Evolutionary conservation across 768 basidiomycete genomes (phyloP), one percentile per base, ranked within the genome.

Genomic region (Lentinula sp.): DNA sequence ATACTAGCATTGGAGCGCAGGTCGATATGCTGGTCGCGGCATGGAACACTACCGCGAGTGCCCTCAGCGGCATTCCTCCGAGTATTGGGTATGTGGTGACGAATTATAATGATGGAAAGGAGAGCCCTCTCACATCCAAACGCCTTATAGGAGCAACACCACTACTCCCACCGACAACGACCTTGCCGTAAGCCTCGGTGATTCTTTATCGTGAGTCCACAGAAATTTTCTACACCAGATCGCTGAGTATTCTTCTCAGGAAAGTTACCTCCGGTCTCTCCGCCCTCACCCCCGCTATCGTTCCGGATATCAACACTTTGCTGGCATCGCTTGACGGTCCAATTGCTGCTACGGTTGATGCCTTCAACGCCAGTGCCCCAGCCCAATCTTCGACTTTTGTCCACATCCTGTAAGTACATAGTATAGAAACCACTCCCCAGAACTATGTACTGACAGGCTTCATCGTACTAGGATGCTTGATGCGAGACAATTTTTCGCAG

Each of bases 111-210:
- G 12, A 18, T 10, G 15, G 35, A 16, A 15, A n/a, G n/a, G 16
- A 8, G 6, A n/a, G 18, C 23, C 10, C 33, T 54, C 12, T 18
- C 7, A 41, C 28, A 12, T 32, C n/a, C 13, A 39, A 4, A 39
- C 20, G n/a, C 7, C 72, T 63, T 57, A 57, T 50, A 74, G 75
- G 3, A 74, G 72, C 8, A 73, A 68, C 28, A 73, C 73, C 42
- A 66, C 60, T 33, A 18, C 53, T 12, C 75, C 75, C 5, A 75
- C 73, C 35, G 71, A 76, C 66, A 71, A 74, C 62, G 72, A 74
- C 12, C 67, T 76, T 55, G 72, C 73, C 56, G 67, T 72, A 61
- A 65, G 64, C 52, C 68, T 67, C 57, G 64, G 67, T 36, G 73
- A 74, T 61, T 64, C 64, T 23, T 57, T 73, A 41, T 70, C 70